Evolutionary conservation across 2,329 filamentous ascomycete species (phyloP).

Genomic region (Cryphonectria carpinicola): DNA sequence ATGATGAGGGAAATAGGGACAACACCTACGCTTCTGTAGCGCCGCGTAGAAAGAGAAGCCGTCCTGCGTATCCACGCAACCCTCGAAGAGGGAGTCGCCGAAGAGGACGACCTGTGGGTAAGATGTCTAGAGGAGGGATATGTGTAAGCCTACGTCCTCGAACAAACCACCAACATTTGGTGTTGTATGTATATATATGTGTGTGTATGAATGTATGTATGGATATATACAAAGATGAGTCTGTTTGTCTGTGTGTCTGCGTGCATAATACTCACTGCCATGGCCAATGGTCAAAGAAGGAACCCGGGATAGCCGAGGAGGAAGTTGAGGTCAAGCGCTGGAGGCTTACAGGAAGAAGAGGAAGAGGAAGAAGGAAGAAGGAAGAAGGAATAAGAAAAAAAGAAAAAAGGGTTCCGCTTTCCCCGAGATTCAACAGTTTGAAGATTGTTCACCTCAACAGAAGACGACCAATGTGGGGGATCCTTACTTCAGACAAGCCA

Average conservation of each 20-base stretch:
- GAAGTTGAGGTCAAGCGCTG: not conserved
- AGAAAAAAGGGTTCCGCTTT: not conserved
- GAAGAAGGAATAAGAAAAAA: too few relatives aligned
- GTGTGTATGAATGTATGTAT: not conserved
- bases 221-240: not conserved
- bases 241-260: not conserved
- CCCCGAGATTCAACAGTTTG: not conserved
- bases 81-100: conserved; percentile 86
- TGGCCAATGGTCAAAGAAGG: conserved; percentile 4
- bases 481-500: not conserved
- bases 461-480: not conserved
- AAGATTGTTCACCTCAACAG: not conserved
- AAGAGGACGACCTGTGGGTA: conserved; percentile 82
- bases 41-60: conserved; percentile 77
- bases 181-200: not conserved
- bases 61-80: conserved; percentile 60
- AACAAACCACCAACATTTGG: not conserved
- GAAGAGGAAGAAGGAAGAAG: not conserved
- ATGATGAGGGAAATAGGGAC: not conserved
- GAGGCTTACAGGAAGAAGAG: not conserved
- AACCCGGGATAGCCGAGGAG: not conserved
- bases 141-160: not conserved
- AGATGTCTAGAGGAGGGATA: conserved; percentile 43
- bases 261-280: conserved; percentile 25
- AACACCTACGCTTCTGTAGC: conserved; percentile 66